phyloP scores from a whole-genome alignment of 495 filamentous ascomycete species.

The Tuber borchii region DNA sequence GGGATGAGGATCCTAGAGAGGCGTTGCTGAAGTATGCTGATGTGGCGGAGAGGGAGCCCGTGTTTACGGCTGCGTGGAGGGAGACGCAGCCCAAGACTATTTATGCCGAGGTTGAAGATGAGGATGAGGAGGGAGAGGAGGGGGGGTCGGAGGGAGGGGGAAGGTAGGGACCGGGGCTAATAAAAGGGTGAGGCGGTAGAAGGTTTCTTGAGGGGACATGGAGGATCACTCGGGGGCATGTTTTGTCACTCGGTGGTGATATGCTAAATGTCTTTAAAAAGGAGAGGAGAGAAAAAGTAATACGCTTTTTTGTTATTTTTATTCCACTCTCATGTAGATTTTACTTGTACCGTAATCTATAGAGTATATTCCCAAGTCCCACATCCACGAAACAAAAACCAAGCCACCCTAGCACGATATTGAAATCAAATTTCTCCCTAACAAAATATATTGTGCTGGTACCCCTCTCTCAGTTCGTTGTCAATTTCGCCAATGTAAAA shows the following conservation, averaged over 20 bases:
- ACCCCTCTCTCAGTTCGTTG: background rate
- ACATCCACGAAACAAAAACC: background rate
- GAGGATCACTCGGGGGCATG: background rate
- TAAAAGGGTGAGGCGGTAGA: background rate
- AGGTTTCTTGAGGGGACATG: background rate
- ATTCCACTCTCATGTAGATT: background rate
- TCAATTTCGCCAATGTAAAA: background rate
- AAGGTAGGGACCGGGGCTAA: background rate
- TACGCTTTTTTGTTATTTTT: too few relatives aligned
- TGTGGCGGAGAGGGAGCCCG: conserved; percentile 82
- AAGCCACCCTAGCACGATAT: background rate
- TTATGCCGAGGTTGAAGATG: conserved; percentile 88
- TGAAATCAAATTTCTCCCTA: background rate
- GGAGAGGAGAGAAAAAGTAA: too few relatives aligned
- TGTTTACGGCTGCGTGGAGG: conserved; percentile 85
- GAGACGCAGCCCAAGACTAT: conserved; percentile 88
- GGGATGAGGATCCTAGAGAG: conserved; percentile 93
- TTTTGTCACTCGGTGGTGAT: background rate
- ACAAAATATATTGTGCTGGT: background rate
- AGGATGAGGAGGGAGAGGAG: conserved; percentile 60
- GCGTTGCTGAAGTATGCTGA: conserved; percentile 93
- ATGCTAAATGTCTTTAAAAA: background rate
- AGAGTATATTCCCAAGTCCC: background rate
- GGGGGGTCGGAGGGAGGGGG: conserved; percentile 8
- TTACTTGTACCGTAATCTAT: background rate